phyloP scores from a whole-genome alignment of 768 basidiomycete genomes.

The Baorangia bicolor region DNA sequence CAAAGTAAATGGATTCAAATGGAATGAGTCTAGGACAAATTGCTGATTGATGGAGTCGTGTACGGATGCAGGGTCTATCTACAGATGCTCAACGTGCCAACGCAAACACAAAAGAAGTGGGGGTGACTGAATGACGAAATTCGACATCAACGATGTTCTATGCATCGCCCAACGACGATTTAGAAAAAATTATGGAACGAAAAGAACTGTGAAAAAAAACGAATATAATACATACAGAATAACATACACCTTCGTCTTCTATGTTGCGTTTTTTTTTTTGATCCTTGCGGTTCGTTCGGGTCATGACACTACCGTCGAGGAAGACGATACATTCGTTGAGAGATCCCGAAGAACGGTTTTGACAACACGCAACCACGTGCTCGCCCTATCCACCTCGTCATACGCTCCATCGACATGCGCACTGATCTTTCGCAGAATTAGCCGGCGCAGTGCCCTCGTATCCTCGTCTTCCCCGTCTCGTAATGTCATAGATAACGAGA shows the following conservation, averaged over 20 bases:
- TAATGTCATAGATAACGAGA: slow-evolving; percentile 50
- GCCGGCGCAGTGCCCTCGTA: slow-evolving; percentile 54
- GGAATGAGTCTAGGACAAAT: slow-evolving; percentile 7
- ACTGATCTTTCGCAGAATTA: slow-evolving; percentile 67
- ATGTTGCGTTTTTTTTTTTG: background rate
- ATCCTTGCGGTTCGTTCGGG: background rate
- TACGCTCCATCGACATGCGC: slow-evolving; percentile 53
- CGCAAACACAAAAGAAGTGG: background rate
- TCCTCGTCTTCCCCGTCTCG: slow-evolving; percentile 65
- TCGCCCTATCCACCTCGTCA: slow-evolving; percentile 62
- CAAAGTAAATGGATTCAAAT: slow-evolving; percentile 6
- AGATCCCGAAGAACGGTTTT: slow-evolving; percentile 61
- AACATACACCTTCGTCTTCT: slow-evolving; percentile 26
- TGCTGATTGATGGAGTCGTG: slow-evolving; percentile 6
- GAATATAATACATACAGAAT: slow-evolving; percentile 33
- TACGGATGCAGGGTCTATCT: slow-evolving; percentile 17
- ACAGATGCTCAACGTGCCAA: slow-evolving; percentile 17
- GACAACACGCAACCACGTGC: slow-evolving; percentile 61
- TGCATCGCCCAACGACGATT: background rate
- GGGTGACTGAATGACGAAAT: slow-evolving; percentile 5
- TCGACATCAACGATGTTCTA: background rate
- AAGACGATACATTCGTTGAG: slow-evolving; percentile 27
- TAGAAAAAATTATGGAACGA: slow-evolving; percentile 11
- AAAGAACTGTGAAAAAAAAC: background rate
- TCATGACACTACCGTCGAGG: slow-evolving; percentile 13